These are phyloP conservation scores for Salinomyces thailandicus DNA, from an alignment of 2,329 filamentous ascomycete species.

Conservation along the genomic window DNA sequence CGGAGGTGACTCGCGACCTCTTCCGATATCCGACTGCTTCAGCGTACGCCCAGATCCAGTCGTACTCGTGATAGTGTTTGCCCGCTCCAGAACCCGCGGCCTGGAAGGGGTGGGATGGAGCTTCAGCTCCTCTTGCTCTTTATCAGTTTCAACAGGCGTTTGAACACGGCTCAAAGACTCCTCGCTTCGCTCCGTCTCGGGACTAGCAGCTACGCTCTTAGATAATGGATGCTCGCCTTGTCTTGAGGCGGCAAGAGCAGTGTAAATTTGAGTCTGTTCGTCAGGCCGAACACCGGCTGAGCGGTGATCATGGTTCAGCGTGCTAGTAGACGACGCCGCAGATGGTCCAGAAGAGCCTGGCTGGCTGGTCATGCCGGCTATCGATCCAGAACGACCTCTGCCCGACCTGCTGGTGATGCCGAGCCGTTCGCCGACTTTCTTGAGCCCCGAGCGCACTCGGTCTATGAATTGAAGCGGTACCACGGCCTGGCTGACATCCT, in stretches of 20 bases:
- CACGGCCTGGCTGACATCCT: conserved; percentile 81
- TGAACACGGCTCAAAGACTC: conserved; percentile 12
- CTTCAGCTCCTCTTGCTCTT: not conserved
- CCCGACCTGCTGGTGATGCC: conserved; percentile 5
- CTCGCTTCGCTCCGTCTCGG: conserved; percentile 33
- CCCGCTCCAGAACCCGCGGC: conserved; percentile 27
- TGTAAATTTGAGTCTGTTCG: conserved; percentile 39
- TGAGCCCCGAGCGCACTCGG: conserved; percentile 65
- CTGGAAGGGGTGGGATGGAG: conserved; percentile 13
- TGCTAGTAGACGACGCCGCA: conserved; percentile 43
- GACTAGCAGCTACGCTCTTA: conserved; percentile 62
- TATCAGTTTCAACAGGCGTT: conserved; percentile 1
- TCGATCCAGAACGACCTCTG: conserved; percentile 47
- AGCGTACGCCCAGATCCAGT: conserved; percentile 37
- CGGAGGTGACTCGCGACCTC: conserved; percentile 26
- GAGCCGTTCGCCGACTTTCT: conserved; percentile 35
- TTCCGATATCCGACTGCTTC: conserved; percentile 29
- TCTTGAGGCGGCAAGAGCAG: conserved; percentile 40
- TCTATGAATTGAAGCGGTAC: conserved; percentile 81
- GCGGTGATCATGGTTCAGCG: conserved; percentile 45
- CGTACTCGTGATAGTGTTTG: conserved; percentile 32
- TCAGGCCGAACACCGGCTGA: conserved; percentile 50
- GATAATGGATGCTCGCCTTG: conserved; percentile 61
- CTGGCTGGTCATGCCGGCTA: conserved; percentile 39
- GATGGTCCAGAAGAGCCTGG: conserved; percentile 44